Conservation (phyloP, 345 rosid species). For the Salix udensis region DNA sequence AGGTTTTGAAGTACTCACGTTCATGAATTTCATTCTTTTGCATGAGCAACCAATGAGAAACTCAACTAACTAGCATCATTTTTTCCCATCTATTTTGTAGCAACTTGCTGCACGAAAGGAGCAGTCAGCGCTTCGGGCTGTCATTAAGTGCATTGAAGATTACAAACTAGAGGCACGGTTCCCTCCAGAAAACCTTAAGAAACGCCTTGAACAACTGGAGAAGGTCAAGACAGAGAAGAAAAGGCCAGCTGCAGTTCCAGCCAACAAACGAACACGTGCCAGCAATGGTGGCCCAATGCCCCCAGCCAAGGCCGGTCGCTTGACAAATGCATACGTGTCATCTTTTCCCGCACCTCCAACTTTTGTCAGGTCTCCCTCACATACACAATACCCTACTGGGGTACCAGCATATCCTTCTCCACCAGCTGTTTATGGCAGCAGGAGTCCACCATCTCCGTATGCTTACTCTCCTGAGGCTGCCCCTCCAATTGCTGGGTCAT, state of each 20-base stretch:
- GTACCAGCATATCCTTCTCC: slow-evolving; percentile 68
- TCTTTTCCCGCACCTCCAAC: slow-evolving; percentile 78
- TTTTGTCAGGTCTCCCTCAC: slow-evolving; percentile 80
- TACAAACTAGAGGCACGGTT: slow-evolving; percentile 80
- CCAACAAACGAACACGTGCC: slow-evolving; percentile 88
- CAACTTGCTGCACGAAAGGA: slow-evolving; percentile 83
- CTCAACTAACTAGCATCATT: slow-evolving; percentile 4
- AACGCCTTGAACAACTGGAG: slow-evolving; percentile 96
- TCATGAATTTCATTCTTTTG: neutral
- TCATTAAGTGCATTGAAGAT: slow-evolving; percentile 94
- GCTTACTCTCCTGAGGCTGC: slow-evolving; percentile 64
- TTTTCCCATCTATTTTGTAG: slow-evolving; percentile 30
- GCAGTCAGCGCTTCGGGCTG: slow-evolving; percentile 88
- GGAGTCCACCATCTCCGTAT: slow-evolving; percentile 57
- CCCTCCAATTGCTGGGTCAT: slow-evolving; percentile 43
- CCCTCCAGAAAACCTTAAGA: slow-evolving; percentile 93
- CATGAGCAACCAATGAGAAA: neutral
- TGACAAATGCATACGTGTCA: slow-evolving; percentile 85
- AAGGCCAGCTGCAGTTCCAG: slow-evolving; percentile 74
- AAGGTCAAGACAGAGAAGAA: slow-evolving; percentile 89
- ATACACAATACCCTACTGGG: slow-evolving; percentile 60
- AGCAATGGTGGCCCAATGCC: slow-evolving; percentile 95
- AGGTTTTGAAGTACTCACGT: neutral
- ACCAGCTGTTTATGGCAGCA: slow-evolving; percentile 52
- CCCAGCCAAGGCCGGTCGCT: slow-evolving; percentile 97